Evolutionary conservation across 2,329 filamentous ascomycete genomes (phyloP).

Genomic region (Thermoascus crustaceus): DNA sequence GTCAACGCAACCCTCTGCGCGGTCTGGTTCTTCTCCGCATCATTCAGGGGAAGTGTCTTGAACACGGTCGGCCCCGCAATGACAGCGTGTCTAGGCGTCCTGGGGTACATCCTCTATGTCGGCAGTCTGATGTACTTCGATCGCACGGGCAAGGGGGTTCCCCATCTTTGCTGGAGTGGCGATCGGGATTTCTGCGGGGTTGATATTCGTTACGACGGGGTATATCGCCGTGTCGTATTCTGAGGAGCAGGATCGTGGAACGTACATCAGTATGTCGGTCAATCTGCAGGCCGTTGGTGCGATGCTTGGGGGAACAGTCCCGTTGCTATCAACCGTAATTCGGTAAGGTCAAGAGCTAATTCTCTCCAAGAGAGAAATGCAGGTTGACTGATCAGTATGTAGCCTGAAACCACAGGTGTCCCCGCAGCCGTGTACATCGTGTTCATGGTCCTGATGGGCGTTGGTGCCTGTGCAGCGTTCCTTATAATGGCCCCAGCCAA

Average conservation of each 20-base stretch:
- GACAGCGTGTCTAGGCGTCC: not conserved
- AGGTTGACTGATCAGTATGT: no score
- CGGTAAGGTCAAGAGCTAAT: no score
- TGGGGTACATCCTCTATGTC: constrained; percentile 2
- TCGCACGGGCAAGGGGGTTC: not conserved
- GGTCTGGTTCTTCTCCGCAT: not conserved
- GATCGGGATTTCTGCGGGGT: constrained; percentile 23
- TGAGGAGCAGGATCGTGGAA: constrained; percentile 24
- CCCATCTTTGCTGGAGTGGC: not conserved
- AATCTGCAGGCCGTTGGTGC: constrained; percentile 24
- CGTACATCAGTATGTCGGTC: constrained; percentile 20
- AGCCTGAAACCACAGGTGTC: no score
- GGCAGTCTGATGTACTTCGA: constrained; percentile 2
- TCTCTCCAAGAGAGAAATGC: no score
- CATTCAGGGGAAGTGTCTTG: not conserved
- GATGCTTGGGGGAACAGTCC: no score
- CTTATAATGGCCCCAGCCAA: no score
- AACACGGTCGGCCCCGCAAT: constrained; percentile 1
- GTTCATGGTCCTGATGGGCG: no score
- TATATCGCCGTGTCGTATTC: constrained; percentile 26
- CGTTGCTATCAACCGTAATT: no score
- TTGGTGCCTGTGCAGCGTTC: no score
- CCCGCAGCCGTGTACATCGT: no score
- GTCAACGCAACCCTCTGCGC: constrained; percentile 2
- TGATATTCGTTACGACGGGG: constrained; percentile 24